Evolutionary conservation across 352 stramenopile genomes (phyloP).

Genomic region (Pythium phragmiticola): DNA sequence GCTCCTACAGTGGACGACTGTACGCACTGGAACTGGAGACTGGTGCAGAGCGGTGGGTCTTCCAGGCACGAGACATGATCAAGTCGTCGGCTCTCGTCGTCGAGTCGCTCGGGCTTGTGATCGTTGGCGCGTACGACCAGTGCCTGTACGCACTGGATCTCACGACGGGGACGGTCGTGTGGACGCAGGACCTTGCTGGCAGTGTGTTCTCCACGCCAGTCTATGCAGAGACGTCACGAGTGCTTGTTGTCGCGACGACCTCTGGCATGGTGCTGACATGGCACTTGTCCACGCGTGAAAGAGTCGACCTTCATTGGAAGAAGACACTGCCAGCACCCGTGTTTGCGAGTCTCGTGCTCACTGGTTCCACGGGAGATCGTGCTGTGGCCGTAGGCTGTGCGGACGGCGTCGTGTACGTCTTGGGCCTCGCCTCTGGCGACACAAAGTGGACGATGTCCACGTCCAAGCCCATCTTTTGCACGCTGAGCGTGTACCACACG

Average conservation of each 20-base stretch:
- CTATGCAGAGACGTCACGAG: conserved; percentile 21
- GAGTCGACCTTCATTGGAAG: not conserved
- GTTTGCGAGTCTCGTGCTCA: conserved; percentile 40
- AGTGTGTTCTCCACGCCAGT: conserved; percentile 55
- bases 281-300: not conserved
- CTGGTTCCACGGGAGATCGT: conserved; percentile 9
- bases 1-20: conserved; percentile 50
- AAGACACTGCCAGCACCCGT: conserved; percentile 41
- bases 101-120: conserved; percentile 37
- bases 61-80: conserved; percentile 34
- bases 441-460: conserved; percentile 41
- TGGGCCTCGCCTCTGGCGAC: conserved; percentile 26
- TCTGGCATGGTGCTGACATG: conserved; percentile 29
- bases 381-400: conserved; percentile 49
- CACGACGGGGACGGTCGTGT: conserved; percentile 24
- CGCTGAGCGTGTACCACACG: conserved; percentile 38
- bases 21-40: conserved; percentile 41
- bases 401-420: conserved; percentile 44
- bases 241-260: conserved; percentile 44
- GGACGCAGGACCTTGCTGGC: conserved; percentile 32
- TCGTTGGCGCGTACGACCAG: conserved; percentile 53
- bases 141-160: conserved; percentile 41
- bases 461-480: conserved; percentile 58
- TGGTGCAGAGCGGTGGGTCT: conserved; percentile 36
- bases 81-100: conserved; percentile 53